These are phyloP conservation scores for Nakazawaea populi DNA, from an alignment of 805 yeast genomes.

Conservation along the genomic window DNA sequence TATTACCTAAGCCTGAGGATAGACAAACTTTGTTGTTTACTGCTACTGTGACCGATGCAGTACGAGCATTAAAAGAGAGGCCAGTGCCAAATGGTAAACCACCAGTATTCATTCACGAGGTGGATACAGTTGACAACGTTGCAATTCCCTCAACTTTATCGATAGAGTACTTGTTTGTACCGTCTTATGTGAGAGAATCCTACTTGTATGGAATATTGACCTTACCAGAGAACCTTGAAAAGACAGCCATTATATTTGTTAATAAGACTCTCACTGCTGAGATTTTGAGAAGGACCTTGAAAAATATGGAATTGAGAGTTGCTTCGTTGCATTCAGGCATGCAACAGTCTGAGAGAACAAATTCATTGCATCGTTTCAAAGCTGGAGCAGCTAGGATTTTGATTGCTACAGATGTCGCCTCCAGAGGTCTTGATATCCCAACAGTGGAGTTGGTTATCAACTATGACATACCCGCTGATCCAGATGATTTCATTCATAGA, in stretches of 20 bases:
- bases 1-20: conserved; percentile 61
- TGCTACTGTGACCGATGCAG: conserved; percentile 94
- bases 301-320: conserved; percentile 69
- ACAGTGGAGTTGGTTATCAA: conserved; percentile 72
- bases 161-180: conserved; percentile 68
- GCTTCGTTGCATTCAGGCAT: conserved; percentile 91
- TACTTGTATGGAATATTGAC: conserved; percentile 66
- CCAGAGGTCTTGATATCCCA: conserved; percentile 84
- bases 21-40: conserved; percentile 91
- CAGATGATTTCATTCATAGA: conserved; percentile 79
- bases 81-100: conserved; percentile 50
- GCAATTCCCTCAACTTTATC: conserved; percentile 73
- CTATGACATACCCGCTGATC: conserved; percentile 78
- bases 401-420: conserved; percentile 94
- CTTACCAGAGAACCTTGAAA: conserved; percentile 53
- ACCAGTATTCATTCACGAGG: conserved; percentile 66
- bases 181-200: conserved; percentile 87
- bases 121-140: conserved; percentile 64
- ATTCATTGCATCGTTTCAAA: conserved; percentile 85
- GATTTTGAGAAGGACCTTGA: conserved; percentile 68
- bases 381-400: conserved; percentile 92
- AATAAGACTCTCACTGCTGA: conserved; percentile 91
- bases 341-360: conserved; percentile 89
- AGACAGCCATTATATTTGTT: conserved; percentile 82
- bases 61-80: conserved; percentile 66